These are phyloP conservation scores for Leptographium radiaticola DNA, from an alignment of 2,329 filamentous ascomycete genomes.

Conservation along the genomic window DNA sequence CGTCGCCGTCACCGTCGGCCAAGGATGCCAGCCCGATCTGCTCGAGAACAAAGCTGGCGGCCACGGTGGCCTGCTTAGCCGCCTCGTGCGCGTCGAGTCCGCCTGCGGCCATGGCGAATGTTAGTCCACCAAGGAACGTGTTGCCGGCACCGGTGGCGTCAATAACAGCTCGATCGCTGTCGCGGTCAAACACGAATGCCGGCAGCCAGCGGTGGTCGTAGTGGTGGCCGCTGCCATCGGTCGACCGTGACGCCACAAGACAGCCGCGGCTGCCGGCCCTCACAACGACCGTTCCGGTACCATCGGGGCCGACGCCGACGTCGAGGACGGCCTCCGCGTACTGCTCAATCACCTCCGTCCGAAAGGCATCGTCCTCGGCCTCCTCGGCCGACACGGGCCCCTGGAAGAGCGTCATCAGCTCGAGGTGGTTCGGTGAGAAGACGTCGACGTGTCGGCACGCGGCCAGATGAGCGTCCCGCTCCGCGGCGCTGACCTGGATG, in stretches of 20 bases:
- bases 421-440: constrained; percentile 4
- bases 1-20: not conserved
- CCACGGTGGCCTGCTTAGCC: not conserved
- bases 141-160: constrained; percentile 7
- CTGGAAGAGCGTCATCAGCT: not conserved
- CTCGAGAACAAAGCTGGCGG: constrained; percentile 1
- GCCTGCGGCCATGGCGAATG: not conserved
- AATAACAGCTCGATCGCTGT: not conserved
- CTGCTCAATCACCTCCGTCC: not conserved
- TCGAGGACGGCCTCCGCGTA: not conserved
- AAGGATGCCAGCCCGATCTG: constrained; percentile 1
- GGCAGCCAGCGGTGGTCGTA: not conserved
- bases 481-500: not conserved
- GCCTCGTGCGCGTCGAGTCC: not conserved
- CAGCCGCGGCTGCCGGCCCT: not conserved
- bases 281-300: not conserved
- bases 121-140: constrained; percentile 3
- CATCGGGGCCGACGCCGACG: not conserved
- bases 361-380: not conserved
- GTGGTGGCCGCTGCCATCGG: not conserved
- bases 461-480: not conserved
- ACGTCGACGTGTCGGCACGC: not conserved
- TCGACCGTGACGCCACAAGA: not conserved
- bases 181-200: not conserved
- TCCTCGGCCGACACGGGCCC: not conserved